Percentiles rank a stretch among this genome's conserved stretches.
phyloP scores from a whole-genome alignment of 306 rosid genomes.

The Purshia tridentata region DNA sequence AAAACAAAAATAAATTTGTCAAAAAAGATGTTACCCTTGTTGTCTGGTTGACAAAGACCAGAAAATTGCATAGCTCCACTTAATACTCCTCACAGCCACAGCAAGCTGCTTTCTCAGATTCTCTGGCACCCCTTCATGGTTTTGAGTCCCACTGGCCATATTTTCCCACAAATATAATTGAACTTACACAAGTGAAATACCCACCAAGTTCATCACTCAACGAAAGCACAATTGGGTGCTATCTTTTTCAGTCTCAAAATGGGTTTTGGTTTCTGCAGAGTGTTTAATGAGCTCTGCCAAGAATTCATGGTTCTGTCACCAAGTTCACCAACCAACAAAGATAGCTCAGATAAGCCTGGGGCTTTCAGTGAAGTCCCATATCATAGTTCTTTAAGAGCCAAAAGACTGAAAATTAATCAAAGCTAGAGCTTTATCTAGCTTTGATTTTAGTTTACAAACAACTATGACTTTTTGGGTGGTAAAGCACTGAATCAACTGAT shows the following conservation, averaged over 20 bases:
- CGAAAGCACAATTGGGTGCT: neutral
- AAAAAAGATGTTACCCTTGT: constrained; percentile 49
- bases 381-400: neutral
- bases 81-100: constrained; percentile 75
- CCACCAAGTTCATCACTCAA: constrained; percentile 4
- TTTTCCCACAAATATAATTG: neutral
- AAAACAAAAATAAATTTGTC: neutral
- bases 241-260: neutral
- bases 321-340: neutral
- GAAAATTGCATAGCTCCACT: constrained; percentile 90
- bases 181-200: neutral
- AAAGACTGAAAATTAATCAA: neutral
- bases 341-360: neutral
- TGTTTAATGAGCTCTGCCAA: neutral
- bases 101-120: constrained; percentile 64
- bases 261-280: constrained; percentile 14
- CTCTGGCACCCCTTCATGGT: constrained; percentile 42
- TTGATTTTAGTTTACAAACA: neutral
- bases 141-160: constrained; percentile 50
- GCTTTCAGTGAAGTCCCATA: constrained; percentile 3
- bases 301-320: neutral
- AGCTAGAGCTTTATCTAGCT: neutral
- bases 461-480: neutral
- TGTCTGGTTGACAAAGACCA: constrained; percentile 68
- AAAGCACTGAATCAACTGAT: neutral